Evolutionary conservation across 495 filamentous ascomycete species (phyloP), one percentile per base, ranked within the genome.

Genomic region (Aspergillus affinis): DNA sequence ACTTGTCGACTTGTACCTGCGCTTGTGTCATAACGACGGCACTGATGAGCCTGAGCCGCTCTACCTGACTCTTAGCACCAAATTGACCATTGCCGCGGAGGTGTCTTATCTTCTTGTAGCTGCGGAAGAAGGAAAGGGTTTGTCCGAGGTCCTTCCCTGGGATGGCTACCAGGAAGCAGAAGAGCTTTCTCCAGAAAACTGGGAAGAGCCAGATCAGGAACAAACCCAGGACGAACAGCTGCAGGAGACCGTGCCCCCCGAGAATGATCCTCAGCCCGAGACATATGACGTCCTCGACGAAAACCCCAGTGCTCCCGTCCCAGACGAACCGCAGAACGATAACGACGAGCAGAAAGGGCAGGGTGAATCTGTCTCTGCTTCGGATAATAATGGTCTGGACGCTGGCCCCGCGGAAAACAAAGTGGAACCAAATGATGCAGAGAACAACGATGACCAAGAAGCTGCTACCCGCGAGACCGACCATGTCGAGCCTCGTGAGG

Each of bases 11-110:
- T 60, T 87, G 20, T 86, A 86, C 61, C 62, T 85, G 48, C 73
- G 75, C 6, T 73, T 91, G 44, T 79, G 81, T 53, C 75, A 73
- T 29, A 85, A 90, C 60, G 88, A 90, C 66, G 84, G 81, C 20
- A 67, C 73, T 51, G 72, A 79, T 36, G 69, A 81, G 20, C 75
- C 81, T 0, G 81, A 82, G 26, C 79, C 85, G 8, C 69, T 90
- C 13, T 83, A 83, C 60, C 69, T 89, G 41, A 76, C 73, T 7
- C 76, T 91, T 44, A 73, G 65, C 36, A 78, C 75, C 19, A 81
- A 76, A 67, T 59, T 71, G 23, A 71, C 69, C 4, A 58, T 74
- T 61, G 54, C 70, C 4, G 71, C 76, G 15, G 79, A 80, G 50
- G 75, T 87, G 46, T 71, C 81, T 8, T 71, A 72, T 60, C 77